phyloP scores from a whole-genome alignment of 2,329 filamentous ascomycete species.

The Myriosclerotinia scirpicola region DNA sequence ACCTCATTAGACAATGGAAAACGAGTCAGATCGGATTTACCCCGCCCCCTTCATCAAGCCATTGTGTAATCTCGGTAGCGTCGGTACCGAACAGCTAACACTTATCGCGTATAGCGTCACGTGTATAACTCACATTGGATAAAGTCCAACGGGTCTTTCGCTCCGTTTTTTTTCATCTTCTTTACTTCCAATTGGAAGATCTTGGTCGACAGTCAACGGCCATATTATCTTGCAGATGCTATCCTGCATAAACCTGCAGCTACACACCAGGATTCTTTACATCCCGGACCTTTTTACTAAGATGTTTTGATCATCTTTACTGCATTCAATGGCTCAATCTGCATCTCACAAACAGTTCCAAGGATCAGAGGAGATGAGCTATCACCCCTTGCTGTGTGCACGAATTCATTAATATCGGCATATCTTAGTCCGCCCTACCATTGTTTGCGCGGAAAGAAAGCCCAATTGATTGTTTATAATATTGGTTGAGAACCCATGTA shows the following conservation, averaged over 20 bases:
- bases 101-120: not conserved
- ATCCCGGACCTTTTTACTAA: not conserved
- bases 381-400: constrained; percentile 14
- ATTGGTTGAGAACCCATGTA: constrained; percentile 28
- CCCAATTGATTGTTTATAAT: constrained; percentile 33
- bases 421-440: constrained; percentile 26
- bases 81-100: not conserved
- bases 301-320: not conserved
- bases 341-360: constrained; percentile 4
- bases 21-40: constrained; percentile 15
- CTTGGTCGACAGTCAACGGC: not conserved
- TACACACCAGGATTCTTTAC: not conserved
- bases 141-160: not conserved
- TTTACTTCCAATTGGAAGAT: constrained; percentile 1
- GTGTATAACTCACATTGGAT: not conserved
- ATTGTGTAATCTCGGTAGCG: not conserved
- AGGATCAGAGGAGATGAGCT: constrained; percentile 4
- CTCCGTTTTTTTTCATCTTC: not conserved
- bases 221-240: not conserved
- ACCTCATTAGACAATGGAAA: not conserved
- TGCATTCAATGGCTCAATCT: constrained; percentile 2
- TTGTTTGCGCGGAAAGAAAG: constrained; percentile 27
- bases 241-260: not conserved
- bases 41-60: constrained; percentile 2
- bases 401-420: constrained; percentile 24